A percentile compares a stretch with the other conserved stretches of the same genome.
These are phyloP conservation scores for Aspergillus quadricinctus DNA, from an alignment of 2,329 filamentous ascomycete species.

Conservation along the genomic window DNA sequence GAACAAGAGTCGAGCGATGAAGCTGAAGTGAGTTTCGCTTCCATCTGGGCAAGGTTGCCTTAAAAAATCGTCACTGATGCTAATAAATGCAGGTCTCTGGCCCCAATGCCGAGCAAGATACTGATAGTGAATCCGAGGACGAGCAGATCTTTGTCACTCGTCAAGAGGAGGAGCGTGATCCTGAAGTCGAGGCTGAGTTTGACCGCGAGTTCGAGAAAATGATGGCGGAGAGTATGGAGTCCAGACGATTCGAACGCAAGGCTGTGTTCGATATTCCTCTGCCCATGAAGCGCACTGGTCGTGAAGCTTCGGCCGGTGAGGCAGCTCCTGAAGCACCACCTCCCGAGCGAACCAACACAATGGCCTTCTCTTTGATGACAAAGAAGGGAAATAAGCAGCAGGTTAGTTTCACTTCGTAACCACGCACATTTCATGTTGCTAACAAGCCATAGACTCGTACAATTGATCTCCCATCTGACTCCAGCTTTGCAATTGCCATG, in stretches of 20 bases:
- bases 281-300: constrained; percentile 70
- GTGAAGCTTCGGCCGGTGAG: constrained; percentile 50
- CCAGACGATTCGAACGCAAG: constrained; percentile 92
- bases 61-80: neutral
- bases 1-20: constrained; percentile 50
- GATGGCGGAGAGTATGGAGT: constrained; percentile 96
- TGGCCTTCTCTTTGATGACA: constrained; percentile 94
- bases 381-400: constrained; percentile 96
- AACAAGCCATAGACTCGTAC: constrained; percentile 66
- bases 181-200: constrained; percentile 93
- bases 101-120: constrained; percentile 44
- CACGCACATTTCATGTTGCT: constrained; percentile 4
- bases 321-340: constrained; percentile 33
- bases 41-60: neutral
- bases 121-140: constrained; percentile 61
- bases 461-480: constrained; percentile 81
- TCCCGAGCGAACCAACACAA: constrained; percentile 54
- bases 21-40: constrained; percentile 32
- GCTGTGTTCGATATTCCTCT: constrained; percentile 92
- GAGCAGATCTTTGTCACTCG: constrained; percentile 89
- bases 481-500: constrained; percentile 93
- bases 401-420: constrained; percentile 46
- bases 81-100: constrained; percentile 34
- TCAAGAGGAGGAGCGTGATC: constrained; percentile 83
- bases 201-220: constrained; percentile 97